Conservation (phyloP, 495 filamentous ascomycete genomes). For the Penicillium maclennaniae region DNA sequence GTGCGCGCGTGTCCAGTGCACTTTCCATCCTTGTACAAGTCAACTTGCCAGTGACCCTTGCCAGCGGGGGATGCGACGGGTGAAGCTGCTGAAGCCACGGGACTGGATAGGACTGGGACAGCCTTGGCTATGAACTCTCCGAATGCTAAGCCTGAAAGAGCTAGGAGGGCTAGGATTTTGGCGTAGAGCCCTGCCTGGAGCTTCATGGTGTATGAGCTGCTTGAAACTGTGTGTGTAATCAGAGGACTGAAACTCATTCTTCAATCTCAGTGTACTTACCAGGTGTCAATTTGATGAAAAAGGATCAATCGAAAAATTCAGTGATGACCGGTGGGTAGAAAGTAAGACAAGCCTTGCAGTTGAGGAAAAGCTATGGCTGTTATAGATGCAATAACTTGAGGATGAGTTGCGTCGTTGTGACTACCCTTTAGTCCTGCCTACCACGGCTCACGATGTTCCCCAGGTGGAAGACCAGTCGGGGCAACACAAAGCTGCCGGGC, state of each 20-base stretch:
- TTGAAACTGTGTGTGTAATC: neutral
- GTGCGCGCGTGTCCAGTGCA: conserved; percentile 3
- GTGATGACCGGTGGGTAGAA: neutral
- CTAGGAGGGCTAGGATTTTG: neutral
- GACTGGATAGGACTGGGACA: neutral
- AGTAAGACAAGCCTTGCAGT: no score
- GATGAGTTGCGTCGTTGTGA: neutral
- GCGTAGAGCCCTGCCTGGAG: neutral
- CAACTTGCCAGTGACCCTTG: conserved; percentile 10
- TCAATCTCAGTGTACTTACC: neutral
- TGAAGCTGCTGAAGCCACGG: neutral
- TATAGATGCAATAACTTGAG: neutral
- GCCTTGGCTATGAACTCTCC: neutral
- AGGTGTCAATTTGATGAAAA: neutral
- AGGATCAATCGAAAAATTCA: neutral
- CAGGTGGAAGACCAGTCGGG: neutral
- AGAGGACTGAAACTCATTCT: neutral
- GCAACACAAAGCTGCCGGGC: neutral
- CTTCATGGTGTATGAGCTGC: neutral
- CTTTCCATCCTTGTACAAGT: conserved; percentile 7
- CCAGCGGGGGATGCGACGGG: neutral
- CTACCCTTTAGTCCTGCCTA: neutral
- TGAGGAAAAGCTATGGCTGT: neutral
- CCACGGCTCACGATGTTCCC: neutral
- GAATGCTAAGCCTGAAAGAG: neutral